These are phyloP conservation scores for Globisporangium emineosum DNA, from an alignment of 352 stramenopile genomes.

Conservation along the genomic window DNA sequence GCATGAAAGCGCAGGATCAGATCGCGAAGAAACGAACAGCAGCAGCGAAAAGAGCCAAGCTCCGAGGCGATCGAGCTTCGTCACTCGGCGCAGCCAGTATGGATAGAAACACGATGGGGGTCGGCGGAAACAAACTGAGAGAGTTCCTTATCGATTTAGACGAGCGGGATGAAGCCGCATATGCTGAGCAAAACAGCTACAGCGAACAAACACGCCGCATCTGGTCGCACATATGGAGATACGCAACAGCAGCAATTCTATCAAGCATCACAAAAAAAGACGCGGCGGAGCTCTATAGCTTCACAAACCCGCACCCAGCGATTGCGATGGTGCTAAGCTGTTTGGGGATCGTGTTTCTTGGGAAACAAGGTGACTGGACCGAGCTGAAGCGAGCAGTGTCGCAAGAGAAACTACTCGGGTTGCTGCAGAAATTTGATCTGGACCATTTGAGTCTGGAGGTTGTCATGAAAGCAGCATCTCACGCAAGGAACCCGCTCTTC, in stretches of 20 bases:
- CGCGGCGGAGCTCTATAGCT: constrained; percentile 77
- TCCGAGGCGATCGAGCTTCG: background rate
- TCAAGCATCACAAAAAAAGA: constrained; percentile 57
- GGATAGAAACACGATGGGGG: background rate
- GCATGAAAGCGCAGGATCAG: constrained; percentile 59
- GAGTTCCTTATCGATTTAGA: constrained; percentile 1
- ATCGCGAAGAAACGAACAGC: constrained; percentile 21
- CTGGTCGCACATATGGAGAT: constrained; percentile 38
- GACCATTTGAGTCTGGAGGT: constrained; percentile 27
- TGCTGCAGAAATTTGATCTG: constrained; percentile 46
- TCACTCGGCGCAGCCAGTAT: background rate
- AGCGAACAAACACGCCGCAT: constrained; percentile 16
- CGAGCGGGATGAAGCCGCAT: constrained; percentile 1
- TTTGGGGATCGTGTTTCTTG: constrained; percentile 52
- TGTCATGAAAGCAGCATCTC: constrained; percentile 36
- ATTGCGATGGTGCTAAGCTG: constrained; percentile 73
- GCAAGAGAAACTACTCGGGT: constrained; percentile 61
- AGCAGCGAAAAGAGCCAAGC: background rate
- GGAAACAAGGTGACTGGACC: constrained; percentile 30
- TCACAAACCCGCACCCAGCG: constrained; percentile 71
- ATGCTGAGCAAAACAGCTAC: background rate
- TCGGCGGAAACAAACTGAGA: background rate
- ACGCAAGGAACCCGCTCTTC: constrained; percentile 72
- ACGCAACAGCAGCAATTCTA: constrained; percentile 23
- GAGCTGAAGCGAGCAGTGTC: constrained; percentile 56